Conservation (phyloP, 2,329 filamentous ascomycete genomes). For the Dactylellina leptospora region DNA sequence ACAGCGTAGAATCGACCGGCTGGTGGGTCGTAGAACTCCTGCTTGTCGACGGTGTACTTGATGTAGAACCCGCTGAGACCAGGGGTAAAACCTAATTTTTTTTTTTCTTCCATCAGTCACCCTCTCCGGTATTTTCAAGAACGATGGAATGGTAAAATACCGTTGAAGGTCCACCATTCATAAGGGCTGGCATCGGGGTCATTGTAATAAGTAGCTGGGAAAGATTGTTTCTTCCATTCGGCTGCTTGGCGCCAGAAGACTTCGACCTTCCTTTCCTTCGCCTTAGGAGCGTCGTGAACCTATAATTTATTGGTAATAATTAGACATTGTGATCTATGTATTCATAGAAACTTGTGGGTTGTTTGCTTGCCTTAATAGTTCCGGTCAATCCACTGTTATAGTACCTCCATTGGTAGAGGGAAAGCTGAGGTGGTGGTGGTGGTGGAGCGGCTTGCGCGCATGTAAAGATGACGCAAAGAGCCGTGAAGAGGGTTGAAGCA, state of each 20-base stretch:
- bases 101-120: background rate
- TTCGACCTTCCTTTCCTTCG: too few relatives aligned
- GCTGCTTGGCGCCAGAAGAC: too few relatives aligned
- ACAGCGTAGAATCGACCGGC: background rate
- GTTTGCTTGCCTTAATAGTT: background rate
- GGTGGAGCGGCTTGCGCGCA: background rate
- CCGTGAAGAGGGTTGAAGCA: background rate
- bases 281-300: too few relatives aligned
- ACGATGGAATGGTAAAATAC: background rate
- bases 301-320: too few relatives aligned
- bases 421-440: background rate
- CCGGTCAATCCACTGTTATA: background rate
- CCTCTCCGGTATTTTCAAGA: background rate
- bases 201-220: conserved; percentile 8
- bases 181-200: background rate
- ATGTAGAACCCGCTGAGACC: background rate
- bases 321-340: too few relatives aligned
- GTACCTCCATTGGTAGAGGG: conserved; percentile 10
- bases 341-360: too few relatives aligned
- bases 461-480: background rate
- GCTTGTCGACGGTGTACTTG: background rate
- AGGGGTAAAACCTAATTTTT: background rate
- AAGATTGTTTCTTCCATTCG: background rate
- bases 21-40: conserved; percentile 1
- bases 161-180: conserved; percentile 7